Base-by-base conservation (phyloP, 1,284 basidiomycete genomes). In the Mycena sp. region DNA sequence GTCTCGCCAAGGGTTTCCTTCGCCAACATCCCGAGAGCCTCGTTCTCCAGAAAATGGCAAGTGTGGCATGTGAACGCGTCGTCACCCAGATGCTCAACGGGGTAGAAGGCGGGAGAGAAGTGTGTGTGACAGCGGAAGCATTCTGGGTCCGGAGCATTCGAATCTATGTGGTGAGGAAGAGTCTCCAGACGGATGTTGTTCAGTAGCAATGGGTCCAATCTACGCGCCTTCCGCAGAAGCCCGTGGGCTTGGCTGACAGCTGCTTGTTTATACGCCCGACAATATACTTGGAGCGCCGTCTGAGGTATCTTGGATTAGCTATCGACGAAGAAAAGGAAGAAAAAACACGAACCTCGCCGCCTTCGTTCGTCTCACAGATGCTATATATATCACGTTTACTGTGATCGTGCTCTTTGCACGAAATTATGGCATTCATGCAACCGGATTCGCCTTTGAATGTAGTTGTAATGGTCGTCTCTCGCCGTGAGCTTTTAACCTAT, bases 401-500 rank as follows among this genome's bases (percentile, higher is more conserved):
- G 50, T 81, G 82, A 62, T 91, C 86, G 73, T 98, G 96, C 12
- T 90, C 88, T 71, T 89, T 90, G 77, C 96, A 98, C 72, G 88
- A 93, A 23, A 95, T 80, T 50, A 93, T 81, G 0, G 95, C 86
- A 41, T 82, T 85, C 90, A 98, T 94, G 69, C 87, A 87, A 1
- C 96, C 96, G 6, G 86, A 82, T 72, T 91, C 90, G n/a, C 91
- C 90, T 72, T 91, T 94, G 82, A 98, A 98, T n/a, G 87, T 89
- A 26, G 90, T 85, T 7, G 87, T 85, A 10, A 85, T 81, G 0
- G 87, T 87, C 0, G 84, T 81, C 53, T 91, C 89, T 55, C 89
- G 83, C 58, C 88, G 84, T 58, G 85, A 89, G 58, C 86, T 86
- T 77, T 94, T 94, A 26, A 91, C 87, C 93, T 94, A 65, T 35